These are phyloP conservation scores for Niveomyces coronatus DNA, from an alignment of 2,329 filamentous ascomycete genomes.

Conservation along the genomic window DNA sequence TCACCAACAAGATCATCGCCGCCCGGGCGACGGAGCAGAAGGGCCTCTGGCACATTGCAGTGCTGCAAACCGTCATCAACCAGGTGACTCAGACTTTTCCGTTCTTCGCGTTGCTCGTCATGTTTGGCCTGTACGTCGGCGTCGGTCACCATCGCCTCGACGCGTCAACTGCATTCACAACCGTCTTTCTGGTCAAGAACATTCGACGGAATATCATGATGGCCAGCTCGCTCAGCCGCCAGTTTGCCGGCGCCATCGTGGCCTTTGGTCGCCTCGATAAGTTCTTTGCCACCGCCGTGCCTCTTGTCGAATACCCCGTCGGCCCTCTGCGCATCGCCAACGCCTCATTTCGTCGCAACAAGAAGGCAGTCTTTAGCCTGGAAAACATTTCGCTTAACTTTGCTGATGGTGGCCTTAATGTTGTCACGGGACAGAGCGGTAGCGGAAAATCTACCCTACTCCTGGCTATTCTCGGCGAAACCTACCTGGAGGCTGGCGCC, in stretches of 20 bases:
- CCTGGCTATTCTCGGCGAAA: slow-evolving; percentile 44
- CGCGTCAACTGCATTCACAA: slow-evolving; percentile 48
- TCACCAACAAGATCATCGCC: slow-evolving; percentile 39
- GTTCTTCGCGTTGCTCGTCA: slow-evolving; percentile 39
- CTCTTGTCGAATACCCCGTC: slow-evolving; percentile 35
- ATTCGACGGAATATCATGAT: slow-evolving; percentile 42
- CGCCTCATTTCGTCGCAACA: slow-evolving; percentile 39
- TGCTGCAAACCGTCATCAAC: slow-evolving; percentile 36
- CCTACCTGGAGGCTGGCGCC: slow-evolving; percentile 35
- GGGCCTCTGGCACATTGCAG: slow-evolving; percentile 41
- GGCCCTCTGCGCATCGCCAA: slow-evolving; percentile 37
- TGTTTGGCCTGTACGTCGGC: slow-evolving; percentile 42
- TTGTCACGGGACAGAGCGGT: slow-evolving; percentile 43
- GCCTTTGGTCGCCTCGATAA: slow-evolving; percentile 43
- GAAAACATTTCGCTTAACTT: slow-evolving; percentile 40
- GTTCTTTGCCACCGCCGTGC: slow-evolving; percentile 41
- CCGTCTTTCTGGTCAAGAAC: slow-evolving; percentile 41
- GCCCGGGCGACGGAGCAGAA: slow-evolving; percentile 42
- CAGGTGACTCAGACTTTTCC: slow-evolving; percentile 43
- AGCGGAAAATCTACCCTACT: slow-evolving; percentile 48
- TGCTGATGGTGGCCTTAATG: slow-evolving; percentile 42
- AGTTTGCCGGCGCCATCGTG: slow-evolving; percentile 25
- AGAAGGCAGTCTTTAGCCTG: slow-evolving; percentile 39
- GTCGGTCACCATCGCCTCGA: slow-evolving; percentile 37
- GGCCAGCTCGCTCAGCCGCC: slow-evolving; percentile 32